Percentiles rank a stretch among this genome's conserved stretches.
Evolutionary conservation across 2,329 filamentous ascomycete species (phyloP).

Genomic region (Epichloe gansuensis): DNA sequence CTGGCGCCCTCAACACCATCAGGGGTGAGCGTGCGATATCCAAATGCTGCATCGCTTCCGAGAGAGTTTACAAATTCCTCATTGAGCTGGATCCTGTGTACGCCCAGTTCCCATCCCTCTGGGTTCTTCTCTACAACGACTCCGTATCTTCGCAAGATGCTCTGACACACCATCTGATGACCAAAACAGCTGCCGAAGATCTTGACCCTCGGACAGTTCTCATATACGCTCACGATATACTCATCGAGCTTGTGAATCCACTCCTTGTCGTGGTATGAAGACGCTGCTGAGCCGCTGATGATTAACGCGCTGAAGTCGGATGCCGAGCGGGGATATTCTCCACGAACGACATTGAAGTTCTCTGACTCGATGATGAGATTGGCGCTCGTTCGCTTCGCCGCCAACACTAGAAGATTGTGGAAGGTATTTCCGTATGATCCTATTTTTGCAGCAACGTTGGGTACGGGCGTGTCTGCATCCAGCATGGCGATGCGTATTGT

Average conservation of each 20-base stretch:
- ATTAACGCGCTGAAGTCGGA: neutral
- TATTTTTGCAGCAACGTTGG: neutral
- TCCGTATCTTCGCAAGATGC: neutral
- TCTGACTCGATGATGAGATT: neutral
- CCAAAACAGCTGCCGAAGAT: neutral
- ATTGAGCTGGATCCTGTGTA: neutral
- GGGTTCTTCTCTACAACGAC: neutral
- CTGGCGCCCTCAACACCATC: neutral
- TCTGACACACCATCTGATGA: neutral
- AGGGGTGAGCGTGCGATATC: neutral
- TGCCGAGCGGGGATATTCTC: neutral
- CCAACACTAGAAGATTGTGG: neutral
- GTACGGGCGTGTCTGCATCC: neutral
- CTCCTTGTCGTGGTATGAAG: neutral
- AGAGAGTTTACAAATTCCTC: neutral
- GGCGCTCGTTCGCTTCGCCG: neutral
- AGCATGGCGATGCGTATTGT: neutral
- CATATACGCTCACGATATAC: neutral
- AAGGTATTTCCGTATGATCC: neutral
- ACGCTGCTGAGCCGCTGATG: neutral
- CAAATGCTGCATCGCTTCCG: neutral
- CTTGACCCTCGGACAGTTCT: neutral
- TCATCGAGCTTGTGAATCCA: neutral
- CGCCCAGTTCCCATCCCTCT: neutral
- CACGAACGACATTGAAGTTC: neutral